These are phyloP conservation scores for Sugiyamaella smithiae DNA, from an alignment of 805 yeast genomes.

Conservation along the genomic window DNA sequence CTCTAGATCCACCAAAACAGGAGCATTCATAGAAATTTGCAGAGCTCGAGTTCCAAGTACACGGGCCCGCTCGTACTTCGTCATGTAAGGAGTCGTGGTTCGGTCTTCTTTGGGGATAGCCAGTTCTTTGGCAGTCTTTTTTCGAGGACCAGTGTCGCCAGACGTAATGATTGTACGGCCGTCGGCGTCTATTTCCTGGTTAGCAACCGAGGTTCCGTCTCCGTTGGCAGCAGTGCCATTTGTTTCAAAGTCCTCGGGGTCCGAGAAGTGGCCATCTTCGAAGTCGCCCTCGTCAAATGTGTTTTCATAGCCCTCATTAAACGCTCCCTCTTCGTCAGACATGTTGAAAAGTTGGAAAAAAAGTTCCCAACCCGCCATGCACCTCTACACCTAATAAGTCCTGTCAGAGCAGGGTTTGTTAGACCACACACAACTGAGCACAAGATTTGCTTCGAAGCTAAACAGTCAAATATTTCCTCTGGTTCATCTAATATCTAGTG, in stretches of 20 bases:
- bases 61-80: constrained; percentile 97
- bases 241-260: constrained; percentile 52
- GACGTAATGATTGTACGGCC: constrained; percentile 73
- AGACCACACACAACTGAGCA: too few relatives aligned
- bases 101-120: constrained; percentile 88
- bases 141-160: constrained; percentile 45
- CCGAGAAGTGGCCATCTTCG: constrained; percentile 82
- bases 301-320: constrained; percentile 46
- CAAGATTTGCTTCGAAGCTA: too few relatives aligned
- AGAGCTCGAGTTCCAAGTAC: constrained; percentile 96
- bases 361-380: neutral
- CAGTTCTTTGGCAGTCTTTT: constrained; percentile 70
- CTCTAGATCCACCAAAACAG: constrained; percentile 94
- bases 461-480: too few relatives aligned
- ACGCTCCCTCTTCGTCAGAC: constrained; percentile 49
- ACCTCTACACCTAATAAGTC: too few relatives aligned
- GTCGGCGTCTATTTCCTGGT: constrained; percentile 56
- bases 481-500: too few relatives aligned
- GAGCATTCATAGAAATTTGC: constrained; percentile 97
- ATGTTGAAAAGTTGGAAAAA: constrained; percentile 22
- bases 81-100: constrained; percentile 97
- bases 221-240: constrained; percentile 42
- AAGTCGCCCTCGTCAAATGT: constrained; percentile 59
- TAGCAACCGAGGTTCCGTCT: constrained; percentile 35
- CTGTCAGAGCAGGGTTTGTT: too few relatives aligned